Conservation (phyloP, 768 basidiomycete genomes). For the Imleria badia region DNA sequence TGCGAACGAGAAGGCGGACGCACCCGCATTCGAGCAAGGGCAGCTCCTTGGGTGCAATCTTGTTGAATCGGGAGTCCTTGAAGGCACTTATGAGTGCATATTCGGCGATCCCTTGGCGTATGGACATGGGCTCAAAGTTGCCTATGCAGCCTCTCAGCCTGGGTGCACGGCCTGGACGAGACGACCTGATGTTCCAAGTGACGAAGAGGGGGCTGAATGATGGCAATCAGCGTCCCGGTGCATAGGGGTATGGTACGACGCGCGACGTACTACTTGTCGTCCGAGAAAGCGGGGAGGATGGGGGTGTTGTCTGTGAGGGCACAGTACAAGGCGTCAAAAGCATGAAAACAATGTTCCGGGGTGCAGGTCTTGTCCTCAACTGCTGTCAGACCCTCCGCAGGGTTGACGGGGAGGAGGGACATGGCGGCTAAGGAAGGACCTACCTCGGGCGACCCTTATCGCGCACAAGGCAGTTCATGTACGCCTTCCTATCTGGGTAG, state of each 20-base stretch:
- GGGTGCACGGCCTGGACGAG: slow-evolving; percentile 56
- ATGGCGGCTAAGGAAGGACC: slow-evolving; percentile 37
- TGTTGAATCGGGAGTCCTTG: slow-evolving; percentile 81
- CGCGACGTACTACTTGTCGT: slow-evolving; percentile 73
- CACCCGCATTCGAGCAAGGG: slow-evolving; percentile 84
- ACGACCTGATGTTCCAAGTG: slow-evolving; percentile 84
- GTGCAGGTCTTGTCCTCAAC: slow-evolving; percentile 54
- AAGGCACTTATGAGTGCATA: slow-evolving; percentile 93
- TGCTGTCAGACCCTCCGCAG: slow-evolving; percentile 39
- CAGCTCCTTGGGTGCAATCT: slow-evolving; percentile 76
- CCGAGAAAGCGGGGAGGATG: slow-evolving; percentile 60
- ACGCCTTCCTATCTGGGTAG: slow-evolving; percentile 30
- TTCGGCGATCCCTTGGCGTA: slow-evolving; percentile 78
- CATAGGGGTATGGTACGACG: slow-evolving; percentile 22
- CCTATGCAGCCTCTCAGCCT: slow-evolving; percentile 93
- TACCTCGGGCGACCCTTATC: slow-evolving; percentile 7
- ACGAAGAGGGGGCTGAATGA: slow-evolving; percentile 75
- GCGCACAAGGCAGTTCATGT: neutral
- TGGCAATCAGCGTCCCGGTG: slow-evolving; percentile 4
- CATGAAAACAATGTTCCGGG: slow-evolving; percentile 76
- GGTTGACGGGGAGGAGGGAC: slow-evolving; percentile 57
- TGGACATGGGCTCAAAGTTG: slow-evolving; percentile 75
- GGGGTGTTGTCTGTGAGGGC: slow-evolving; percentile 56
- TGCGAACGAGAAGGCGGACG: slow-evolving; percentile 30
- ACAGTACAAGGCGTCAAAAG: slow-evolving; percentile 81